Conservation (phyloP, 2,329 filamentous ascomycete species). For the Monilinia polystroma region DNA sequence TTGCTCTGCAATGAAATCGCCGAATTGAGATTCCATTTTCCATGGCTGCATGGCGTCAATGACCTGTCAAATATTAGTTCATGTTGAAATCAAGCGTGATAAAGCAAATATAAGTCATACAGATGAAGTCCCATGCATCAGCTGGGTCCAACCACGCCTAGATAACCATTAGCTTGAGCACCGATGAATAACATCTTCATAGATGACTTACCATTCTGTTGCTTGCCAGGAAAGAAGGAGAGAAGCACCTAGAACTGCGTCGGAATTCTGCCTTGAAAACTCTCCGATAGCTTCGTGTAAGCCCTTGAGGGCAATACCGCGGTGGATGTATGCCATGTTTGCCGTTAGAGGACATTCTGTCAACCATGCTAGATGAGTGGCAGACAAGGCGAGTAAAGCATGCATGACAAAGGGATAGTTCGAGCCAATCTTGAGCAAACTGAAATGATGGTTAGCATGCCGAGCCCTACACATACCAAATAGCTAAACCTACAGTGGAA, state of each 20-base stretch:
- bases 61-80: conserved; percentile 55
- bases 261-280: conserved; percentile 83
- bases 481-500: conserved; percentile 73
- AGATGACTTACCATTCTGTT: conserved; percentile 77
- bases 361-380: conserved; percentile 87
- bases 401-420: conserved; percentile 90
- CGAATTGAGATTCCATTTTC: conserved; percentile 86
- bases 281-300: conserved; percentile 81
- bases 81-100: conserved; percentile 16
- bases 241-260: conserved; percentile 88
- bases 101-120: conserved; percentile 52
- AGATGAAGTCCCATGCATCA: conserved; percentile 88
- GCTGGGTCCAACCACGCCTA: conserved; percentile 88
- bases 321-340: conserved; percentile 86
- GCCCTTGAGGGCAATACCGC: conserved; percentile 80
- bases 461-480: too few relatives aligned
- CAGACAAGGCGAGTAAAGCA: conserved; percentile 87
- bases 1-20: conserved; percentile 77
- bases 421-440: conserved; percentile 78
- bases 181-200: conserved; percentile 31
- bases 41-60: conserved; percentile 88
- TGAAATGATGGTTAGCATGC: conserved; percentile 40
- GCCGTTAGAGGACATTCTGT: conserved; percentile 82
- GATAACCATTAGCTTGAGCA: conserved; percentile 26
- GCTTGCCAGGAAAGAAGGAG: conserved; percentile 94